A percentile compares a stretch with the other conserved stretches of the same genome.
phyloP scores from a whole-genome alignment of 305 asterid genomes.

The Solanum chacoense region DNA sequence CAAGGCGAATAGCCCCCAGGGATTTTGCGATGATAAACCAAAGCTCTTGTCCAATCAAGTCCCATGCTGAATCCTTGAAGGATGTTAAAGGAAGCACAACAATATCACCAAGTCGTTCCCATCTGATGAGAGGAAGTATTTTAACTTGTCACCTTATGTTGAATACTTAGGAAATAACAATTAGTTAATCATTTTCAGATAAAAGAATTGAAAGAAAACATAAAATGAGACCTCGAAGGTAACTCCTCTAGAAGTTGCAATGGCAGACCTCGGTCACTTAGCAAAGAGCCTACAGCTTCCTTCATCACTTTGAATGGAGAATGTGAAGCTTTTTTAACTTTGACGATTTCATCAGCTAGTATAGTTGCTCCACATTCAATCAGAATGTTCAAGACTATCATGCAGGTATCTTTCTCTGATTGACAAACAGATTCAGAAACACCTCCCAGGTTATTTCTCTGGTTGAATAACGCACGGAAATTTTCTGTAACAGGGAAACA shows the following conservation, averaged over 20 bases:
- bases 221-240: slow-evolving; percentile 57
- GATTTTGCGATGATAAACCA: slow-evolving; percentile 80
- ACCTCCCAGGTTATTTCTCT: slow-evolving; percentile 17
- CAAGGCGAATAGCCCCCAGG: slow-evolving; percentile 75
- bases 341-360: slow-evolving; percentile 51
- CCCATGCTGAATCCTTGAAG: slow-evolving; percentile 72
- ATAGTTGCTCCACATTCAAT: slow-evolving; percentile 48
- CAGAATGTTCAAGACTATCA: slow-evolving; percentile 46
- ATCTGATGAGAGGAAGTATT: slow-evolving; percentile 35
- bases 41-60: slow-evolving; percentile 51
- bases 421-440: slow-evolving; percentile 20
- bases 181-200: background rate
- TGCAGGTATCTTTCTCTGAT: slow-evolving; percentile 35
- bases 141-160: background rate
- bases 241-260: slow-evolving; percentile 59
- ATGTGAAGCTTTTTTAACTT: slow-evolving; percentile 46
- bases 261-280: slow-evolving; percentile 43
- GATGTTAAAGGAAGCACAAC: slow-evolving; percentile 71
- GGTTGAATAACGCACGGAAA: slow-evolving; percentile 37
- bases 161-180: background rate
- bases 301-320: slow-evolving; percentile 69
- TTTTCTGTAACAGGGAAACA: slow-evolving; percentile 66
- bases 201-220: background rate
- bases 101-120: slow-evolving; percentile 94
- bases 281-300: slow-evolving; percentile 61